phyloP scores from a whole-genome alignment of 2,329 filamentous ascomycete species.

The Clarireedia sp. region DNA sequence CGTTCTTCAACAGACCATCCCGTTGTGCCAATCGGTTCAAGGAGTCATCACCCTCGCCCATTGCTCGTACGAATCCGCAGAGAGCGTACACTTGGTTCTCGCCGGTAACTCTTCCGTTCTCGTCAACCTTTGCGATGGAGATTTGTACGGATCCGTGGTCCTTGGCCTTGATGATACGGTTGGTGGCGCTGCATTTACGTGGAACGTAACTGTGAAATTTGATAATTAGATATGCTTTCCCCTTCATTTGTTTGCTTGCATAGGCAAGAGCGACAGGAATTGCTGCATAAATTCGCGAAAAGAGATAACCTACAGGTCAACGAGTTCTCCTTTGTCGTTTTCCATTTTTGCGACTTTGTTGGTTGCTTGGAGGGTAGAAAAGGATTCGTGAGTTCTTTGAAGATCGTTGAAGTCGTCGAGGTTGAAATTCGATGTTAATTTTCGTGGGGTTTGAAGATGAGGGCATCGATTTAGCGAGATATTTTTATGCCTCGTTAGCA shows the following conservation, averaged over 20 bases:
- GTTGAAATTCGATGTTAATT: constrained; percentile 25
- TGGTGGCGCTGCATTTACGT: constrained; percentile 97
- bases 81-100: constrained; percentile 98
- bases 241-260: constrained; percentile 7
- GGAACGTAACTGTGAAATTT: constrained; percentile 70
- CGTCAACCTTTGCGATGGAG: constrained; percentile 94
- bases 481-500: constrained; percentile 4
- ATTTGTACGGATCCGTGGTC: constrained; percentile 99
- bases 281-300: background rate
- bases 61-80: constrained; percentile 93
- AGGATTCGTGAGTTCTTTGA: constrained; percentile 12
- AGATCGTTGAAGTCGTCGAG: constrained; percentile 27
- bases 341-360: constrained; percentile 67
- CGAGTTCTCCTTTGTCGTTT: constrained; percentile 99
- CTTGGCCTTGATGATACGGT: constrained; percentile 99
- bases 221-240: constrained; percentile 7
- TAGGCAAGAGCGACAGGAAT: background rate
- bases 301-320: constrained; percentile 74
- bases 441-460: constrained; percentile 12
- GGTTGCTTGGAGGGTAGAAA: constrained; percentile 18
- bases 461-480: constrained; percentile 9
- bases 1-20: constrained; percentile 93
- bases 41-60: constrained; percentile 96
- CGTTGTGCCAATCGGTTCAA: constrained; percentile 93
- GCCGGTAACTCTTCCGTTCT: constrained; percentile 89